These are phyloP conservation scores for Plasmodium fragile DNA, from an alignment of 169 alveolate species.

Conservation along the genomic window DNA sequence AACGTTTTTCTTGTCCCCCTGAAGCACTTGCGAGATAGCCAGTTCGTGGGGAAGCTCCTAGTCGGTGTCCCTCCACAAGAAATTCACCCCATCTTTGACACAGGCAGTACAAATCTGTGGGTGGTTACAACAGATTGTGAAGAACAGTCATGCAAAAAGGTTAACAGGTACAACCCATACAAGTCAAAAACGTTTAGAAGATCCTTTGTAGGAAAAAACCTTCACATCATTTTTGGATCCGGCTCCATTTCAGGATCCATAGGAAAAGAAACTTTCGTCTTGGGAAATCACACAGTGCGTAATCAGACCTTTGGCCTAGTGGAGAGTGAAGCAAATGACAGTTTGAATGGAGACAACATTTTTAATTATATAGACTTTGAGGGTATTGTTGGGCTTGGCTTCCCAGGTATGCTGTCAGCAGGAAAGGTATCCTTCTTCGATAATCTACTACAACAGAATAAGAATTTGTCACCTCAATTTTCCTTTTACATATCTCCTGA, in stretches of 20 bases:
- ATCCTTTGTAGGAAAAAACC: constrained; percentile 75
- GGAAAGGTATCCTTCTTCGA: constrained; percentile 88
- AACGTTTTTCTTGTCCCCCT: constrained; percentile 44
- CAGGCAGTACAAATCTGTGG: constrained; percentile 91
- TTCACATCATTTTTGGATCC: constrained; percentile 90
- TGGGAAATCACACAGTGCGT: constrained; percentile 85
- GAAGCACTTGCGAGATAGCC: constrained; percentile 78
- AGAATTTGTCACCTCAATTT: constrained; percentile 84
- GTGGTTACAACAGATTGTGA: constrained; percentile 85
- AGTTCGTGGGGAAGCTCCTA: constrained; percentile 80
- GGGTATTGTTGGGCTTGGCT: constrained; percentile 92
- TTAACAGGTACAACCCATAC: constrained; percentile 78
- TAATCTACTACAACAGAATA: constrained; percentile 80
- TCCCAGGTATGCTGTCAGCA: constrained; percentile 90
- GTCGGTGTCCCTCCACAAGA: constrained; percentile 88
- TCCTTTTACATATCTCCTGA: constrained; percentile 88
- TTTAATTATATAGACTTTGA: constrained; percentile 89
- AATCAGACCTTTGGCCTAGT: constrained; percentile 89
- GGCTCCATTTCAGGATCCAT: constrained; percentile 90
- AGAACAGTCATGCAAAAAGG: constrained; percentile 84
- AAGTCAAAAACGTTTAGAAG: constrained; percentile 80
- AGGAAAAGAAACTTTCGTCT: constrained; percentile 84
- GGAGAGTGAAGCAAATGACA: constrained; percentile 82
- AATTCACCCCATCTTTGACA: constrained; percentile 88
- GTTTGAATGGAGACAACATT: constrained; percentile 53